These are phyloP conservation scores for Amauroascus verrucosus DNA, from an alignment of 2,329 filamentous ascomycete species.

Conservation along the genomic window DNA sequence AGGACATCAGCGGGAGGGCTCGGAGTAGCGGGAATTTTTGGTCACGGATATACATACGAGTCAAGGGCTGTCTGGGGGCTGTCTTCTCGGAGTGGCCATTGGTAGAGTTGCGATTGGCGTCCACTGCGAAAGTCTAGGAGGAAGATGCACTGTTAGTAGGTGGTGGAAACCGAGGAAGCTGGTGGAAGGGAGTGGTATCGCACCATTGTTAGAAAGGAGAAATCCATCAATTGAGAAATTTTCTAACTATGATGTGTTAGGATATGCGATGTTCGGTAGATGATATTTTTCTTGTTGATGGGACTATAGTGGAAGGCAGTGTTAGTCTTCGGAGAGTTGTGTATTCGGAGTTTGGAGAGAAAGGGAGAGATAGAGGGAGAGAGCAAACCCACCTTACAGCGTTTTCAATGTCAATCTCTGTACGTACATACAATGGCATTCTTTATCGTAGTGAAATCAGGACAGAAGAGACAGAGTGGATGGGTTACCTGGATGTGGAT, in stretches of 20 bases:
- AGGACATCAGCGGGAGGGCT: background rate
- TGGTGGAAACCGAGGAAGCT: background rate
- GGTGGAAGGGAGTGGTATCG: background rate
- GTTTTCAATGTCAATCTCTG: background rate
- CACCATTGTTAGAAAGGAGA: constrained; percentile 5
- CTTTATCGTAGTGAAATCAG: no score
- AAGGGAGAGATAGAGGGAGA: background rate
- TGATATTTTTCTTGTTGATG: background rate
- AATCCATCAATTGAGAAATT: background rate
- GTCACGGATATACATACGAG: constrained; percentile 37
- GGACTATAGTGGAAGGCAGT: no score
- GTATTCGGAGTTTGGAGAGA: no score
- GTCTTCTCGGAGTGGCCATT: constrained; percentile 42
- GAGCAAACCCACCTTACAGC: constrained; percentile 7
- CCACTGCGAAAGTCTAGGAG: constrained; percentile 7
- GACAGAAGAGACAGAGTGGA: no score
- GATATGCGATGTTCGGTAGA: background rate
- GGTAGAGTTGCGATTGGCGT: constrained; percentile 24
- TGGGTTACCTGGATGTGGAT: constrained; percentile 6
- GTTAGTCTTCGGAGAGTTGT: no score
- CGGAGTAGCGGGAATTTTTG: background rate
- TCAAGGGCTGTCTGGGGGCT: constrained; percentile 46
- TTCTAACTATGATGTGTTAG: background rate
- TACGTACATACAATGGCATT: no score
- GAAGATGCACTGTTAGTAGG: no score